Evolutionary conservation across 2,329 filamentous ascomycete species (phyloP).

Genomic region (Bipolaris oryzae): DNA sequence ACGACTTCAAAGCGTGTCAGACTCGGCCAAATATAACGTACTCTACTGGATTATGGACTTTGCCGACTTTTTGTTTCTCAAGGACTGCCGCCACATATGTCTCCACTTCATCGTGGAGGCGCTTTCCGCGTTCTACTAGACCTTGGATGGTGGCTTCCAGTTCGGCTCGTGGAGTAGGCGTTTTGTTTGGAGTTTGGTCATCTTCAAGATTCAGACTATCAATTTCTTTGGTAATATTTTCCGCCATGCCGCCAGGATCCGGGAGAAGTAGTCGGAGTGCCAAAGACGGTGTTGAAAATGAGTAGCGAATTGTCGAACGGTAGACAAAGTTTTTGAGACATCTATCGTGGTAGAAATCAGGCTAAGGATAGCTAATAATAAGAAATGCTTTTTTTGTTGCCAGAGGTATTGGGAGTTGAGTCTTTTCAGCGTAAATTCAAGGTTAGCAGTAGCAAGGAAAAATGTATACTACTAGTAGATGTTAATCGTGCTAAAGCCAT

Average conservation of each 20-base stretch:
- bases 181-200: conserved; percentile 10
- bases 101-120: conserved; percentile 51
- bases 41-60: conserved; percentile 47
- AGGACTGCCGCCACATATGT: conserved; percentile 46
- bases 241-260: conserved; percentile 18
- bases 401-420: no score
- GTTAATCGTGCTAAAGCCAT: neutral
- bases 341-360: neutral
- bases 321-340: neutral
- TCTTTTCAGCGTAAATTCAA: neutral
- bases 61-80: conserved; percentile 37
- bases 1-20: neutral
- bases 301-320: neutral
- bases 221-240: conserved; percentile 18
- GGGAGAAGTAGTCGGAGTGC: neutral
- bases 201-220: conserved; percentile 17
- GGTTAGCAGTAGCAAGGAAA: neutral
- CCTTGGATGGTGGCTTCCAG: conserved; percentile 35
- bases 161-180: conserved; percentile 15
- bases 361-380: neutral
- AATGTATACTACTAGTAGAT: neutral
- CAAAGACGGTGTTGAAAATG: neutral
- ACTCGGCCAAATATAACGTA: conserved; percentile 16
- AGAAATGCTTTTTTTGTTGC: neutral
- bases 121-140: conserved; percentile 48